Conservation (phyloP, 768 basidiomycete species). For the Megacollybia marginata region DNA sequence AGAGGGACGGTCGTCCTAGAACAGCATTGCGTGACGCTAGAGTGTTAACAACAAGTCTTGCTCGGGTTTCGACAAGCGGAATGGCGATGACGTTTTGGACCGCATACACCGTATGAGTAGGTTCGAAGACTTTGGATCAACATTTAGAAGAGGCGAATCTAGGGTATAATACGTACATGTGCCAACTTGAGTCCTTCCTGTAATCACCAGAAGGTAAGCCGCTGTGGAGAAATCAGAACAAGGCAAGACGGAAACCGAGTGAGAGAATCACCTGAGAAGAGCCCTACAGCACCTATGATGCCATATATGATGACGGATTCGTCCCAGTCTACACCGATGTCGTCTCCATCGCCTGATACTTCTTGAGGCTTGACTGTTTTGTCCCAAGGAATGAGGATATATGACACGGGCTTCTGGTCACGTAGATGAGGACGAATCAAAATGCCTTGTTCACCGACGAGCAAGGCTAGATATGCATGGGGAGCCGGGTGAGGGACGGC, state of each 20-base stretch:
- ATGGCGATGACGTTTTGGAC: constrained; percentile 66
- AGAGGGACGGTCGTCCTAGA: constrained; percentile 37
- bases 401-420: constrained; percentile 24
- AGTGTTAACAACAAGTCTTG: constrained; percentile 41
- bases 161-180: constrained; percentile 40
- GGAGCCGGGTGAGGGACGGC: constrained; percentile 73
- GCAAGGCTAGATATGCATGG: constrained; percentile 57
- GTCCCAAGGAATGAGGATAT: constrained; percentile 54
- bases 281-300: constrained; percentile 64
- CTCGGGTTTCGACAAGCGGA: constrained; percentile 62
- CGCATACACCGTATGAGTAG: constrained; percentile 51
- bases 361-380: constrained; percentile 50
- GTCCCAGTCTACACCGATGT: constrained; percentile 41
- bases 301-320: constrained; percentile 61
- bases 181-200: constrained; percentile 55
- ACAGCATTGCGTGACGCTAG: constrained; percentile 44
- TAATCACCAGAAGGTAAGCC: constrained; percentile 72
- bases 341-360: constrained; percentile 25
- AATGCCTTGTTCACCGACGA: constrained; percentile 55
- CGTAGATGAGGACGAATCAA: constrained; percentile 51
- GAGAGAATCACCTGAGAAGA: constrained; percentile 55
- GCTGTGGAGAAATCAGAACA: constrained; percentile 29
- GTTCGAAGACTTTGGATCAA: constrained; percentile 52
- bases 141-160: background rate
- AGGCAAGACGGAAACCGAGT: constrained; percentile 6